Base-by-base conservation (phyloP, 345 rosid genomes). In the Salix arbutifolia region DNA sequence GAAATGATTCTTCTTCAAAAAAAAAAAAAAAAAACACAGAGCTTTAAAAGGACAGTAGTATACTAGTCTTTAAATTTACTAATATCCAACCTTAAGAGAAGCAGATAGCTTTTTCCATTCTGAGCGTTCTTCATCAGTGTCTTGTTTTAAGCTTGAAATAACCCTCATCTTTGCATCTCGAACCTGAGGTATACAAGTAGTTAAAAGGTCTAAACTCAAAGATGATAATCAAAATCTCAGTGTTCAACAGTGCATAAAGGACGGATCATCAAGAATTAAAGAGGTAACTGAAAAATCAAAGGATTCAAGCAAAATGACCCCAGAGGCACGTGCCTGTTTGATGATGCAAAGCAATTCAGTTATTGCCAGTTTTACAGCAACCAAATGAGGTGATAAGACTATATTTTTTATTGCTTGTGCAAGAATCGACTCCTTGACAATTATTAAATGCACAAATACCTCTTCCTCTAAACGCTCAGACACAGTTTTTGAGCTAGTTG, bases 151-250 rank as follows among this genome's bases (percentile, higher is more conserved):
- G 83, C 87, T 86, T 73, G 86, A 92, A 67, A 96, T 82, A 70
- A 93, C 88, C 76, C 87, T 93, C 42, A 96, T 84, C 87, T 96
- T 96, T 48, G 93, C 87, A 82, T 92, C 94, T 72, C 97, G 90
- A 83, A 96, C 87, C 99, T 96, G 84, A 70, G 75, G 65, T 65
- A 37, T 44, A 81, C 65, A 69, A 70, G 72, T 40, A 74, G 80
- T 62, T 70, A 78, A 56, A 61, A 61, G 62, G 70, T 48, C 50
- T 38, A 37, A 52, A 67, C 62, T 33, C n/a, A 42, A 38, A 2
- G 68, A 73, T 31, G 48, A 67, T 19, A 70, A 74, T 33, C 67
- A 25, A 19, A 79, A 72, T n/a, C 58, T 52, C 58, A 19, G 58
- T 6, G 2, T 52, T 52, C 58, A 6, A 52, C 58, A 52, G 58